Evolutionary conservation across 306 rosid species (phyloP).

Genomic region (Elaeagnus macrophylla): DNA sequence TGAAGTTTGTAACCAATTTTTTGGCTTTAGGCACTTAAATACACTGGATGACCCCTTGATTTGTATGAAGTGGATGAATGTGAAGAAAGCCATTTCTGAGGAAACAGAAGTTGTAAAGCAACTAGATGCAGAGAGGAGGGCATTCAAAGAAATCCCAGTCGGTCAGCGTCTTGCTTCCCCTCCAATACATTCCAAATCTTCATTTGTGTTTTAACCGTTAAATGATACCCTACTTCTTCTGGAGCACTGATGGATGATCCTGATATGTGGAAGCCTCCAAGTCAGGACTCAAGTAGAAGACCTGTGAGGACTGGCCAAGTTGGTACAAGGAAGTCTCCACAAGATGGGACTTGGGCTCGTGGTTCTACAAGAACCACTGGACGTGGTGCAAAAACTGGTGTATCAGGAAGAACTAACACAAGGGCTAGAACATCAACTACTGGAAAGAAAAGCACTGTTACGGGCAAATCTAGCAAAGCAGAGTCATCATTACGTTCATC

Average conservation of each 20-base stretch:
- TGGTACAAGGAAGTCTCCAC: conserved; percentile 58
- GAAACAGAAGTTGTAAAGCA: conserved; percentile 87
- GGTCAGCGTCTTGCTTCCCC: conserved; percentile 81
- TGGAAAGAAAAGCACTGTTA: conserved; percentile 46
- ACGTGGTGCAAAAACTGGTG: conserved; percentile 59
- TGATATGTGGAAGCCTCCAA: conserved; percentile 96
- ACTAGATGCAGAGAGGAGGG: conserved; percentile 72
- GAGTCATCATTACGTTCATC: conserved; percentile 52
- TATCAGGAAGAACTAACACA: conserved; percentile 45
- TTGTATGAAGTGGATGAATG: conserved; percentile 85
- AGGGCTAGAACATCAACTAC: conserved; percentile 50
- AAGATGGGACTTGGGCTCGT: conserved; percentile 83
- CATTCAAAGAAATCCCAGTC: conserved; percentile 56
- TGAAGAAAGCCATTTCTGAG: conserved; percentile 74
- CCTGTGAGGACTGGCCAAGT: conserved; percentile 55
- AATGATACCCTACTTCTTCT: conserved; percentile 91
- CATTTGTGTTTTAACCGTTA: conserved; percentile 76
- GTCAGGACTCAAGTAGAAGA: conserved; percentile 62
- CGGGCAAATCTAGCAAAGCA: conserved; percentile 61
- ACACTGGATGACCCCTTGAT: conserved; percentile 70
- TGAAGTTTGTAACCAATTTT: conserved; percentile 8
- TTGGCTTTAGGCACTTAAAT: conserved; percentile 50
- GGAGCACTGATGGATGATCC: conserved; percentile 71
- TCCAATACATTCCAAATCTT: conserved; percentile 58
- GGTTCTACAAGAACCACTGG: conserved; percentile 42